Percentiles rank a stretch among this genome's conserved stretches.
These are phyloP conservation scores for Penicillium polonicum DNA, from an alignment of 2,329 filamentous ascomycete genomes.

Conservation along the genomic window DNA sequence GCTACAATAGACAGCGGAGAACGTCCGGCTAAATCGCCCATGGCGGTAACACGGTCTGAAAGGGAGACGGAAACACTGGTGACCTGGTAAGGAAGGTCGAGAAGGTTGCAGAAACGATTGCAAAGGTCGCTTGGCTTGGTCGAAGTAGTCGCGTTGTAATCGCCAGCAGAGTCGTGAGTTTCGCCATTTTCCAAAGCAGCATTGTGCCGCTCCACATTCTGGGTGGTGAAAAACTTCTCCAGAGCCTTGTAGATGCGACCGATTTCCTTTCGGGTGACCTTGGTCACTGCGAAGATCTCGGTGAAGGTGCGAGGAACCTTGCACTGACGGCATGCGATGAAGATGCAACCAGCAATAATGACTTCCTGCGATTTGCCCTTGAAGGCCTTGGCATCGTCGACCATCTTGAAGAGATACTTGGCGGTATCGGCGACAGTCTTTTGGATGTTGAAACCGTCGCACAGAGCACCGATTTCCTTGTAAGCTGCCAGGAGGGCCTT, in stretches of 20 bases:
- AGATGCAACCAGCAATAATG: slow-evolving; percentile 93
- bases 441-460: slow-evolving; percentile 79
- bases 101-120: slow-evolving; percentile 82
- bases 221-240: slow-evolving; percentile 79
- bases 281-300: slow-evolving; percentile 90
- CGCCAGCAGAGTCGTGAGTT: slow-evolving; percentile 51
- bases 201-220: slow-evolving; percentile 60
- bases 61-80: slow-evolving; percentile 78
- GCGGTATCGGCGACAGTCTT: slow-evolving; percentile 82
- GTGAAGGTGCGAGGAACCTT: slow-evolving; percentile 85
- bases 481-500: slow-evolving; percentile 78
- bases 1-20: slow-evolving; percentile 92
- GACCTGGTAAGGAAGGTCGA: slow-evolving; percentile 71
- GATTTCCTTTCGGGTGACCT: slow-evolving; percentile 96
- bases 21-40: slow-evolving; percentile 82
- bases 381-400: slow-evolving; percentile 88
- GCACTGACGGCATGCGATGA: slow-evolving; percentile 92
- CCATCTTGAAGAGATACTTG: slow-evolving; percentile 92
- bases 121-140: slow-evolving; percentile 83
- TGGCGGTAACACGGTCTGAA: slow-evolving; percentile 71
- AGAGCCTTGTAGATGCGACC: slow-evolving; percentile 91
- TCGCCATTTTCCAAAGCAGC: slow-evolving; percentile 52
- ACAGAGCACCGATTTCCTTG: slow-evolving; percentile 83
- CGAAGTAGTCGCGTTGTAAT: slow-evolving; percentile 70
- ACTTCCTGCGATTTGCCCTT: slow-evolving; percentile 94